Conservation (phyloP, 495 filamentous ascomycete genomes). For the Pyrenula aspistea region DNA sequence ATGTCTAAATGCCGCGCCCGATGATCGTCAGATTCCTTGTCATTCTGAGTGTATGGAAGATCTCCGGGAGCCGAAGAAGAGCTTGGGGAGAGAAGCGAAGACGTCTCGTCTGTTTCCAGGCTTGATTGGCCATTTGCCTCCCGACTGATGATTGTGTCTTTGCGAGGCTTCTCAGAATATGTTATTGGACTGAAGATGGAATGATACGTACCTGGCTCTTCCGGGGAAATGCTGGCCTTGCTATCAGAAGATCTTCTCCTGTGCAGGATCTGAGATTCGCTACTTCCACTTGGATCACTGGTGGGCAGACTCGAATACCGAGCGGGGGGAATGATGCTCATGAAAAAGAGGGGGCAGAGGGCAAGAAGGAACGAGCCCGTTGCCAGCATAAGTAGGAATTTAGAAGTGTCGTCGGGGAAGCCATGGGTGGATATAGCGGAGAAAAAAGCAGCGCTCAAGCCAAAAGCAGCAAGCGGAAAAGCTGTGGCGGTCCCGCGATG, state of each 20-base stretch:
- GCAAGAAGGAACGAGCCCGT: conserved; percentile 66
- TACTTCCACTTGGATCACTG: conserved; percentile 22
- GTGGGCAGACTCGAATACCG: conserved; percentile 45
- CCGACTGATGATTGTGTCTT: no score
- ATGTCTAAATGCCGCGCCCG: conserved; percentile 74
- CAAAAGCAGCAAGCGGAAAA: conserved; percentile 84
- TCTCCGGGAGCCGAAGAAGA: conserved; percentile 28
- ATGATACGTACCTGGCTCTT: conserved; percentile 58
- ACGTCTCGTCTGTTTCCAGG: conserved; percentile 55
- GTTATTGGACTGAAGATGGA: no score
- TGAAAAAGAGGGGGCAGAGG: conserved; percentile 66
- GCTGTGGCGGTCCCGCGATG: conserved; percentile 90
- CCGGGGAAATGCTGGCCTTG: conserved; percentile 29
- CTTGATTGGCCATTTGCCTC: no score
- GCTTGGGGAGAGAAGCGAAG: conserved; percentile 67
- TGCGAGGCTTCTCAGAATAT: no score
- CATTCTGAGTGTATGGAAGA: conserved; percentile 10
- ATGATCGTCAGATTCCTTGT: conserved; percentile 6
- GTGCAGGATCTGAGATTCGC: conserved; percentile 47
- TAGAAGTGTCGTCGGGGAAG: conserved; percentile 73
- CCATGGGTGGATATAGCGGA: conserved; percentile 61
- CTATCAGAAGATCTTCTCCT: conserved; percentile 46
- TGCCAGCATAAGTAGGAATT: conserved; percentile 69
- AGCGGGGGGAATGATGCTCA: conserved; percentile 57
- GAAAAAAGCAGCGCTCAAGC: conserved; percentile 94